These are phyloP conservation scores for Saturnispora galanensis DNA, from an alignment of 805 yeast species.

Conservation along the genomic window DNA sequence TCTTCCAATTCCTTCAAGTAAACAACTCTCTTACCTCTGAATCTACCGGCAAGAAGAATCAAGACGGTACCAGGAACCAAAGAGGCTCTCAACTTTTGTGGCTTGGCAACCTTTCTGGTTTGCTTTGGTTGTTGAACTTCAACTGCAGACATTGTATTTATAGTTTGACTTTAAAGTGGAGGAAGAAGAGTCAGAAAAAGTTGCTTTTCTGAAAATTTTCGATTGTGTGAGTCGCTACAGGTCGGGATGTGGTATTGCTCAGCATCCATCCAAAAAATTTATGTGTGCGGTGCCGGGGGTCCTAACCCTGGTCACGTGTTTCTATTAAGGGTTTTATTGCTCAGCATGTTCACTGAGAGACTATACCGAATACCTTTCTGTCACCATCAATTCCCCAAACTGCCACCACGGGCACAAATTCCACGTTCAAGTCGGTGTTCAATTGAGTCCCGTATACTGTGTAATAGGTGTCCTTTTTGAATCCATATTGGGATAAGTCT, in stretches of 20 bases:
- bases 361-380: background rate
- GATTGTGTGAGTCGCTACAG: background rate
- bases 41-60: slow-evolving; percentile 96
- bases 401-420: slow-evolving; percentile 7
- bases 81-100: slow-evolving; percentile 87
- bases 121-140: slow-evolving; percentile 80
- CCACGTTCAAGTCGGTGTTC: background rate
- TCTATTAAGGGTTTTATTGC: background rate
- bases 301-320: slow-evolving; percentile 6
- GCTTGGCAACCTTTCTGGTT: slow-evolving; percentile 85
- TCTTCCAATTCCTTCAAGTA: slow-evolving; percentile 95
- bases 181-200: background rate
- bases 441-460: slow-evolving; percentile 12
- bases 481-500: slow-evolving; percentile 32
- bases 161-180: background rate
- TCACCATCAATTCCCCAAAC: slow-evolving; percentile 2
- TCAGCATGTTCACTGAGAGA: background rate
- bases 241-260: background rate
- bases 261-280: background rate
- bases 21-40: slow-evolving; percentile 99
- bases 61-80: slow-evolving; percentile 36
- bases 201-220: background rate
- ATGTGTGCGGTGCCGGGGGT: slow-evolving; percentile 6
- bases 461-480: slow-evolving; percentile 13
- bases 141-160: slow-evolving; percentile 33